Conservation (phyloP, 1,284 basidiomycete species). For the Athelia psychrophila region DNA sequence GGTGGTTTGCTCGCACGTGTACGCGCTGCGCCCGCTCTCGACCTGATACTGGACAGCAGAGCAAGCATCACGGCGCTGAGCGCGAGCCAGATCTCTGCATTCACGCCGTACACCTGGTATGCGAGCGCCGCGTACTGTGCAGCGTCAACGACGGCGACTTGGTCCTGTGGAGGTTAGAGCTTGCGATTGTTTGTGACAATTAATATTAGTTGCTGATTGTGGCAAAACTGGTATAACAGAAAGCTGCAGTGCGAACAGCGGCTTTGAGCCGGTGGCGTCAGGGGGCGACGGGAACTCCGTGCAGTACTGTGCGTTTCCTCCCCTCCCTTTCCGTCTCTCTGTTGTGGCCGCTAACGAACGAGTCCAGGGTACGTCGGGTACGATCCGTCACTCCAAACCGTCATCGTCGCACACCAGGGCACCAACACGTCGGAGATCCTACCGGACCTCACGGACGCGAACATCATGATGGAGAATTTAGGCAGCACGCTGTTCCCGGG, state of each 20-base stretch:
- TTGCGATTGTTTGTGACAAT: no score
- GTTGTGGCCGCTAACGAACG: no score
- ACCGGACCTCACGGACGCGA: background rate
- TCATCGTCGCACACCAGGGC: conserved; percentile 34
- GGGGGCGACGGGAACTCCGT: conserved; percentile 53
- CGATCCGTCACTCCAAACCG: conserved; percentile 20
- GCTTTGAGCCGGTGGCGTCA: conserved; percentile 53
- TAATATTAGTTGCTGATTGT: no score
- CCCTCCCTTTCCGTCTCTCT: no score
- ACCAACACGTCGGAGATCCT: conserved; percentile 19
- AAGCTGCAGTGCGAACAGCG: conserved; percentile 50
- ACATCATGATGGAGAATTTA: background rate
- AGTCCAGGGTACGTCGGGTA: conserved; percentile 34
- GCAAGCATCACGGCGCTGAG: conserved; percentile 39
- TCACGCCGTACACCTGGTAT: conserved; percentile 52
- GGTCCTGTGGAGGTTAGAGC: conserved; percentile 66
- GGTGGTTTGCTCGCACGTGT: conserved; percentile 8
- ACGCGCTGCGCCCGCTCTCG: conserved; percentile 18
- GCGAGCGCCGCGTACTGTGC: conserved; percentile 55
- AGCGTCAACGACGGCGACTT: conserved; percentile 40
- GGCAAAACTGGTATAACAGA: conserved; percentile 28
- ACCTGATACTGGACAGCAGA: conserved; percentile 19
- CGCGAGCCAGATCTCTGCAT: conserved; percentile 39
- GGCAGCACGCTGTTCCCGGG: background rate
- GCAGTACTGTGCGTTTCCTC: conserved; percentile 33